A percentile compares a stretch with the other conserved stretches of the same genome.
Evolutionary conservation across 2,329 filamentous ascomycete species (phyloP).

Genomic region (Aspergillus melleus): DNA sequence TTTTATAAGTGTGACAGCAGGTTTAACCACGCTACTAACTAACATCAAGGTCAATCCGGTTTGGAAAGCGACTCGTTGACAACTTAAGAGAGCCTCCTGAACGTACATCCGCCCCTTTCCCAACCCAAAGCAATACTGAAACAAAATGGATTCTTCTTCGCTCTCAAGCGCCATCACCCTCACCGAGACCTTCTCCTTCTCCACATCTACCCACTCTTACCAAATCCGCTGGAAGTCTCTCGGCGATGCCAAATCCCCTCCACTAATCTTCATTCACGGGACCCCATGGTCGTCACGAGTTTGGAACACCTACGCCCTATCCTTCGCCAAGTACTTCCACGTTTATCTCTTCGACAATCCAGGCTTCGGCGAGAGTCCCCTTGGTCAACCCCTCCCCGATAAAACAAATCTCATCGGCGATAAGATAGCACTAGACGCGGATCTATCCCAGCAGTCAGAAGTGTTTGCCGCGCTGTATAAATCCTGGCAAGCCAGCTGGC

Average conservation of each 20-base stretch:
- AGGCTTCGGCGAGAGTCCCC: slow-evolving; percentile 45
- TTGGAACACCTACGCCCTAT: slow-evolving; percentile 38
- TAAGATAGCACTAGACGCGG: slow-evolving; percentile 29
- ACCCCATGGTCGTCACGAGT: slow-evolving; percentile 50
- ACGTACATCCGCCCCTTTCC: no score
- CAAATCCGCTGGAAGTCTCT: slow-evolving; percentile 36
- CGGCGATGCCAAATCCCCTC: slow-evolving; percentile 29
- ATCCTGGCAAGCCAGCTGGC: slow-evolving; percentile 27
- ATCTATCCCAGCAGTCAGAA: slow-evolving; percentile 41
- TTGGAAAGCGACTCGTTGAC: no score
- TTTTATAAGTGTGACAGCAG: no score
- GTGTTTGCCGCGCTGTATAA: slow-evolving; percentile 41
- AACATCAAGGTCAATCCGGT: no score
- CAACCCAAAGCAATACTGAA: neutral
- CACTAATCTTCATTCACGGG: slow-evolving; percentile 49
- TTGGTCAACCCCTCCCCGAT: slow-evolving; percentile 16
- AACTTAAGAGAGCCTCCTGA: no score
- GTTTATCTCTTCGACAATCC: slow-evolving; percentile 50
- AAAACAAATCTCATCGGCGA: neutral
- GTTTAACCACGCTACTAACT: no score
- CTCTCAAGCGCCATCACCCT: neutral
- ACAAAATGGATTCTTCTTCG: neutral
- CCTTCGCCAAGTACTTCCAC: slow-evolving; percentile 36
- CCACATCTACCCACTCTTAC: slow-evolving; percentile 28
- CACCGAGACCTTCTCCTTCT: slow-evolving; percentile 30